Percentiles rank a stretch among this genome's conserved stretches.
phyloP scores from a whole-genome alignment of 2,329 filamentous ascomycete genomes.

The Trichoderma pleuroti region DNA sequence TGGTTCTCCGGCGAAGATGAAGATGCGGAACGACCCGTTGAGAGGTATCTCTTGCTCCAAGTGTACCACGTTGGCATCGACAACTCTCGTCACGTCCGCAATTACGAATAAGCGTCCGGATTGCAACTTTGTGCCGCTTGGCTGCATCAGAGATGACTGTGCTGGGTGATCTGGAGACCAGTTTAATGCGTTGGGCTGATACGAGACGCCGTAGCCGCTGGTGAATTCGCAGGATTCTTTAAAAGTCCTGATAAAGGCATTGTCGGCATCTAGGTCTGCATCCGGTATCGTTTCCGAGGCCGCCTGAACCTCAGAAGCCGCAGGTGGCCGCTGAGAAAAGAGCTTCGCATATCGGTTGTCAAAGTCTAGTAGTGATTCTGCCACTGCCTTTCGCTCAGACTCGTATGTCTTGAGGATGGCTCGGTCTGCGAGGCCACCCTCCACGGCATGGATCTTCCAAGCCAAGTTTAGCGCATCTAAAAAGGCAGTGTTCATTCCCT shows the following conservation, averaged over 20 bases:
- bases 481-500: constrained; percentile 79
- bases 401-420: constrained; percentile 81
- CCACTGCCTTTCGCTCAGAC: constrained; percentile 76
- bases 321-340: constrained; percentile 75
- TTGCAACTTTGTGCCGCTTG: constrained; percentile 60
- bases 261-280: constrained; percentile 40
- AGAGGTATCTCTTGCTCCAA: constrained; percentile 85
- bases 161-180: constrained; percentile 73
- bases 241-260: constrained; percentile 84
- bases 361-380: constrained; percentile 79
- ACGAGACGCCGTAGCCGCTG: constrained; percentile 85
- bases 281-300: constrained; percentile 45
- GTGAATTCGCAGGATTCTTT: constrained; percentile 91
- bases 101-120: constrained; percentile 75
- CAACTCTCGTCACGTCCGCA: constrained; percentile 78
- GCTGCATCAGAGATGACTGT: constrained; percentile 66
- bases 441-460: constrained; percentile 94
- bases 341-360: constrained; percentile 87
- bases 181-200: constrained; percentile 78
- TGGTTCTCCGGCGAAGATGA: constrained; percentile 75
- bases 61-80: constrained; percentile 85
- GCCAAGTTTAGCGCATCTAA: constrained; percentile 83
- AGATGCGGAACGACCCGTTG: constrained; percentile 84
- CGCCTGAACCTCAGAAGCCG: constrained; percentile 65
- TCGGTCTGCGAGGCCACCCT: constrained; percentile 73